Conservation (phyloP, 768 basidiomycete species). For the Grammothele lineata region DNA sequence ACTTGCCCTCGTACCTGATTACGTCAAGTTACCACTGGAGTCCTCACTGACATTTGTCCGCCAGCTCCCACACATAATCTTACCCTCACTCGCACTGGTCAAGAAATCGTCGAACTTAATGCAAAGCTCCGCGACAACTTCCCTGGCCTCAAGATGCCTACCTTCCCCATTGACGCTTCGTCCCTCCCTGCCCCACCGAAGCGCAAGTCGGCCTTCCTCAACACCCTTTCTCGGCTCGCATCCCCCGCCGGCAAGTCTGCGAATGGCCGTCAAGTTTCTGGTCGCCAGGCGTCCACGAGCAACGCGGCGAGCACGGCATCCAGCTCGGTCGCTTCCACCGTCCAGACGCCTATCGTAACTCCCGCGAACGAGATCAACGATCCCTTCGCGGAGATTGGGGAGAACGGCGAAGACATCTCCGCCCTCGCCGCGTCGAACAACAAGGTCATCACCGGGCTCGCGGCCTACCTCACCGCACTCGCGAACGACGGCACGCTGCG, state of each 20-base stretch:
- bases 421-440: slow-evolving; percentile 34
- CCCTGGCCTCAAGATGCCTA: slow-evolving; percentile 53
- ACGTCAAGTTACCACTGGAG: slow-evolving; percentile 15
- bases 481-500: slow-evolving; percentile 65
- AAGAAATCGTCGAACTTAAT: slow-evolving; percentile 80
- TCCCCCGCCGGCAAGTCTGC: slow-evolving; percentile 52
- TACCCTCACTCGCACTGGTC: slow-evolving; percentile 74
- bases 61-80: slow-evolving; percentile 89
- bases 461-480: slow-evolving; percentile 74
- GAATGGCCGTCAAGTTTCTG: slow-evolving; percentile 36
- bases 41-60: slow-evolving; percentile 27
- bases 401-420: slow-evolving; percentile 20
- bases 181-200: slow-evolving; percentile 54
- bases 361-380: slow-evolving; percentile 57
- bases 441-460: slow-evolving; percentile 60
- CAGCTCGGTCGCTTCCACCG: slow-evolving; percentile 31
- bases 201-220: slow-evolving; percentile 80
- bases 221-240: slow-evolving; percentile 79
- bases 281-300: slow-evolving; percentile 17
- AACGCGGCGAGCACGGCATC: slow-evolving; percentile 25
- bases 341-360: slow-evolving; percentile 42
- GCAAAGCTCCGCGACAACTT: slow-evolving; percentile 68
- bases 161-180: slow-evolving; percentile 56
- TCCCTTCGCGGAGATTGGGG: slow-evolving; percentile 45
- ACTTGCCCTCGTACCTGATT: slow-evolving; percentile 13